Conservation (phyloP, 1,284 basidiomycete genomes). For the Cutaneotrichosporon sp. region DNA sequence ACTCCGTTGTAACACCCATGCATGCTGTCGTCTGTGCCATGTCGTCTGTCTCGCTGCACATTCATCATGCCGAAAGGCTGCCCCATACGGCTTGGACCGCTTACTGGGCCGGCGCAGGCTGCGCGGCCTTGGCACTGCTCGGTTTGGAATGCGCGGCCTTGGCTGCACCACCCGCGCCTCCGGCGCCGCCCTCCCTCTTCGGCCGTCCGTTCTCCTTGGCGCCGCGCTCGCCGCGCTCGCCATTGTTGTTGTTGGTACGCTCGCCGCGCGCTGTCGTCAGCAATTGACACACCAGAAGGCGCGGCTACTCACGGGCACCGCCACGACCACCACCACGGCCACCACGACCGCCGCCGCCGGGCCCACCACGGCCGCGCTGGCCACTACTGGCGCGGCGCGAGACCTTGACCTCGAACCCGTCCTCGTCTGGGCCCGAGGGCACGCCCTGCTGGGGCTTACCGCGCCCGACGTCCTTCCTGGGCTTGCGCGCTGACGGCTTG, state of each 20-base stretch:
- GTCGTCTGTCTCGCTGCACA: too few relatives aligned
- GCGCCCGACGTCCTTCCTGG: too few relatives aligned
- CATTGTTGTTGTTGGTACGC: background rate
- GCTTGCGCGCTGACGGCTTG: too few relatives aligned
- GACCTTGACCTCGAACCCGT: conserved; percentile 39
- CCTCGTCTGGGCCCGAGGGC: conserved; percentile 21
- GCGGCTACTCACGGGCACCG: conserved; percentile 9
- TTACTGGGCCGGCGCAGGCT: conserved; percentile 19
- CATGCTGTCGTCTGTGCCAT: background rate
- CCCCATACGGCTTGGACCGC: too few relatives aligned
- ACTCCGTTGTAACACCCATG: background rate
- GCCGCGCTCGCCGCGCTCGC: conserved; percentile 1
- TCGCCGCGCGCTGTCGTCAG: conserved; percentile 10
- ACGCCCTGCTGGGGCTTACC: too few relatives aligned
- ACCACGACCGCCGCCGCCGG: conserved; percentile 5
- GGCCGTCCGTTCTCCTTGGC: background rate
- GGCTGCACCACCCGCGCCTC: background rate
- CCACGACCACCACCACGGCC: background rate
- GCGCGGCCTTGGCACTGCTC: conserved; percentile 26
- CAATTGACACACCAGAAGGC: background rate
- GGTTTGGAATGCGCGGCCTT: conserved; percentile 16
- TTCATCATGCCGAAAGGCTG: too few relatives aligned
- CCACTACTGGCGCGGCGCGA: conserved; percentile 10
- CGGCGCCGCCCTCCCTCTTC: background rate
- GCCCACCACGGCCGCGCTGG: conserved; percentile 14